Evolutionary conservation across 2,329 filamentous ascomycete genomes (phyloP), one percentile per base, ranked within the genome.

Genomic region (Tolypocladium capitatum): DNA sequence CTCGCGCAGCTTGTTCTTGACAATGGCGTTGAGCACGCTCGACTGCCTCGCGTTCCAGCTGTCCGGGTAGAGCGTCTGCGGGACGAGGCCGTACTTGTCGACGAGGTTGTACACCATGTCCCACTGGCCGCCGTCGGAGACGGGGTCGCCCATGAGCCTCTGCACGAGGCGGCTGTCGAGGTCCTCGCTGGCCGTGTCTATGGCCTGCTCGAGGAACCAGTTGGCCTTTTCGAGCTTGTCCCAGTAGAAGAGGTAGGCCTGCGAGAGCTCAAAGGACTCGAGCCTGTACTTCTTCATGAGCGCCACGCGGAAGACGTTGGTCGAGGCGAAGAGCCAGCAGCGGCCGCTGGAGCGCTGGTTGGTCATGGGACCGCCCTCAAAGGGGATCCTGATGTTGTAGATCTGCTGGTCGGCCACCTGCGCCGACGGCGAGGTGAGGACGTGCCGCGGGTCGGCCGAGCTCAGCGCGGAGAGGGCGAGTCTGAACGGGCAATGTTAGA

Each of bases 221-320:
- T 94, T 94, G 9, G 84, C 75, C 66, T 94, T 94, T 65, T 95
- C 89, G 20, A 94, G 78, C 69, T 94, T 94, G 64, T 95, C 89
- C 83, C 85, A 94, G 74, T 88, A 94, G 69, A 91, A 94, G 4
- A 94, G 75, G 59, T 94, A 94, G 1, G 83, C 74, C 66, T 94
- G 89, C 30, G 83, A 89, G n/a, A 95, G 73, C 70, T 94, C 86
- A 58, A 94, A 94, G 46, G 76, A 72, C 43, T 81, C 76, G 20
- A 94, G 76, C 53, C 81, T 78, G 65, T 94, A 85, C 58, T 83
- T 83, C 65, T 86, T 84, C 83, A 92, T 91, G 43, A 94, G 72
- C 1, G 87, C 84, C n/a, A 94, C 76, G 28, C 89, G 83, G 68
- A 94, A 92, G 48, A 94, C 82, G 57, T 94, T 94, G n/a, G 86